Base-by-base conservation (phyloP, 2,329 filamentous ascomycete species). In the Xylariales sp. region DNA sequence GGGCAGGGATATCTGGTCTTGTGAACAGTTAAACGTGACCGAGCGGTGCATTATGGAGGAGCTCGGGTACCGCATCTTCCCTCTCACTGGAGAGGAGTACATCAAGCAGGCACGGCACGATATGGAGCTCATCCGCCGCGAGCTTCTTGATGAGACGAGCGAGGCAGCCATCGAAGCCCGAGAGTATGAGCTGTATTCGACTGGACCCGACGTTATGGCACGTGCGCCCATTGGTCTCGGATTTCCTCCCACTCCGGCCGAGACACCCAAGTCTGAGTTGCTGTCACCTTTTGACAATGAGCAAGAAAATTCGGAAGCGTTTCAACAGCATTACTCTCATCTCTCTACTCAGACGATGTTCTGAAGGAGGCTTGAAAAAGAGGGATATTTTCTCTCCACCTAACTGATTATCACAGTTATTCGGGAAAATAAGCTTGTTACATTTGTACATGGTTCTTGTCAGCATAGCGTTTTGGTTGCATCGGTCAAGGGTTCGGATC, bases 41-140 rank as follows among this genome's bases (percentile, higher is more conserved):
- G 79, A 84, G 58, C 66, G 75, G 32, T 75, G 70, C 57, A 72
- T 84, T 48, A 75, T 83, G 67, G 76, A 81, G 62, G 78, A 72
- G 54, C 65, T 85, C 32, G 67, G 70, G 45, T 84, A 81, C 58
- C 70, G 78, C 39, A 74, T 85, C 52, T 59, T 83, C 57, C 76
- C 77, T 6, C 63, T 84, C 8, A 78, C 70, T 56, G 66, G 77
- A 33, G 67, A 71, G 3, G 67, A 69, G 24, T 69, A 76, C 43
- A 70, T 84, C 44, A 64, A 69, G 25, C 74, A 79, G 44, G 78
- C 78, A 10, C 65, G 79, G 54, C 69, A 72, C 39, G 78, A 83
- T 51, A 84, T 84, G 76, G 71, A 76, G 54, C 70, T 79, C 32
- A 79, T 78, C 6, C 76, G 62, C 14, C 52, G 59, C 18, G 59